phyloP scores from a whole-genome alignment of 164 flowering plant species.

The Annona cherimola region DNA sequence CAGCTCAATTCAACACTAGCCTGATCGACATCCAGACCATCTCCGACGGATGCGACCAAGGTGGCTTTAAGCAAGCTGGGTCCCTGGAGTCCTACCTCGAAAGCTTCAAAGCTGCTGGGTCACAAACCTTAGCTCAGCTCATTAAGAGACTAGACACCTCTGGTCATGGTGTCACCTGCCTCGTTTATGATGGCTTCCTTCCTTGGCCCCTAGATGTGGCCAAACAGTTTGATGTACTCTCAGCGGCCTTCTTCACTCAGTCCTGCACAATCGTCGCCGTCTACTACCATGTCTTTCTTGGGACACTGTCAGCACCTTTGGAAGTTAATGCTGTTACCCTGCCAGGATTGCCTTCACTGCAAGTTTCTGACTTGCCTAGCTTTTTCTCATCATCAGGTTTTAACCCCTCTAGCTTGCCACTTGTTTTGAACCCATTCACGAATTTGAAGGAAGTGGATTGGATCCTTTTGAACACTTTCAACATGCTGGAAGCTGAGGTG shows the following conservation, averaged over 20 bases:
- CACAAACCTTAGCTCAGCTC: background rate
- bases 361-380: slow-evolving; percentile 32
- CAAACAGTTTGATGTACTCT: slow-evolving; percentile 20
- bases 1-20: background rate
- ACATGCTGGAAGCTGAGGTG: slow-evolving; percentile 22
- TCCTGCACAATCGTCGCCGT: slow-evolving; percentile 26
- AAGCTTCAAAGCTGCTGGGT: background rate
- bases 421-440: slow-evolving; percentile 16
- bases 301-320: background rate
- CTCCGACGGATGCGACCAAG: background rate
- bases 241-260: slow-evolving; percentile 50
- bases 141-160: background rate
- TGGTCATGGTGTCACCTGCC: background rate
- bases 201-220: slow-evolving; percentile 43
- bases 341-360: slow-evolving; percentile 30
- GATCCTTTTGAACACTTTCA: slow-evolving; percentile 19
- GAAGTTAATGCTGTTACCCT: slow-evolving; percentile 6
- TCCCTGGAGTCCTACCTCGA: background rate
- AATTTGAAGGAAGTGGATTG: slow-evolving; percentile 21
- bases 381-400: slow-evolving; percentile 7
- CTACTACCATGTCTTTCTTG: slow-evolving; percentile 20
- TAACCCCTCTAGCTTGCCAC: slow-evolving; percentile 5
- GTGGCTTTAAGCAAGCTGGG: background rate
- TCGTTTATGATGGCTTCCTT: background rate
- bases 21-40: background rate